phyloP scores from a whole-genome alignment of 352 stramenopile genomes.

The Thalassiosira exigua region DNA sequence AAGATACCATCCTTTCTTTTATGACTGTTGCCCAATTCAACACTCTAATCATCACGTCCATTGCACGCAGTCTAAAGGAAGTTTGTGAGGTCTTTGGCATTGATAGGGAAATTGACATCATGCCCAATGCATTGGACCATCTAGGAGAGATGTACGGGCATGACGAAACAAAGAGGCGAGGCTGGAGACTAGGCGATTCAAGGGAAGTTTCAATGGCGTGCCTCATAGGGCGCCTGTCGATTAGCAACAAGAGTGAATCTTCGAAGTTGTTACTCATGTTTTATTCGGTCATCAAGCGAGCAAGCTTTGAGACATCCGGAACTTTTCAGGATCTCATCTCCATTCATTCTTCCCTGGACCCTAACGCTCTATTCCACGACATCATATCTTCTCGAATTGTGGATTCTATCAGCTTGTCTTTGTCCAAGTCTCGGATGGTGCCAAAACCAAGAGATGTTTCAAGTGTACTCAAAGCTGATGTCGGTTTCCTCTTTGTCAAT shows the following conservation, averaged over 20 bases:
- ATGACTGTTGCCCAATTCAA: slow-evolving; percentile 29
- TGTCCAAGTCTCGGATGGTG: neutral
- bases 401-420: slow-evolving; percentile 23
- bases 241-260: slow-evolving; percentile 1
- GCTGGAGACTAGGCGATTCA: slow-evolving; percentile 15
- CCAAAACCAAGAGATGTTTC: slow-evolving; percentile 25
- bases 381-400: neutral
- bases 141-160: slow-evolving; percentile 27
- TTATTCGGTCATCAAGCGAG: slow-evolving; percentile 12
- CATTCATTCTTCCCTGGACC: slow-evolving; percentile 13
- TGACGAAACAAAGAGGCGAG: neutral
- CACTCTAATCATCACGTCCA: slow-evolving; percentile 27
- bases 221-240: slow-evolving; percentile 23
- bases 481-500: slow-evolving; percentile 19
- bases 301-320: slow-evolving; percentile 30
- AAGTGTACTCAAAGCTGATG: slow-evolving; percentile 12
- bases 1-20: slow-evolving; percentile 22
- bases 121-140: slow-evolving; percentile 4
- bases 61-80: slow-evolving; percentile 7
- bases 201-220: slow-evolving; percentile 21
- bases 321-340: slow-evolving; percentile 28
- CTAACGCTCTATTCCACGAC: slow-evolving; percentile 17
- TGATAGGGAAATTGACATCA: slow-evolving; percentile 16
- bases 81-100: slow-evolving; percentile 26
- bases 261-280: no score